These are phyloP conservation scores for Alternaria sp. DNA, from an alignment of 2,329 filamentous ascomycete species.

Conservation along the genomic window DNA sequence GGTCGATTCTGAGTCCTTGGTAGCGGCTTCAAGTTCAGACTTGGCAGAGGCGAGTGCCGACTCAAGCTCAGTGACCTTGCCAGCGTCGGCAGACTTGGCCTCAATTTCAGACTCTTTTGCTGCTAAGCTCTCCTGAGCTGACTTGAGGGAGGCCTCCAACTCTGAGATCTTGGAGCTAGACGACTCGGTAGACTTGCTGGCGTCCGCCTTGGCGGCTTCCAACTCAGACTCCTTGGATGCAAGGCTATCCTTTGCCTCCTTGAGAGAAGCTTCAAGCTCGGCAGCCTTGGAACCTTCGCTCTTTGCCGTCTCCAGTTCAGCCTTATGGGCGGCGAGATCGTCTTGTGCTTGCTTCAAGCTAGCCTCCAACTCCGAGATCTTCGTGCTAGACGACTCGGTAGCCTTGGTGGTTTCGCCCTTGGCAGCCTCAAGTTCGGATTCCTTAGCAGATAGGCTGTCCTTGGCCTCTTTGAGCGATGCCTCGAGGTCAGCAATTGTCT, in stretches of 20 bases:
- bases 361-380: conserved; percentile 34
- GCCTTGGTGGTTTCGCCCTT: conserved; percentile 29
- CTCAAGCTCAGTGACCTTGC: conserved; percentile 34
- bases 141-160: conserved; percentile 34
- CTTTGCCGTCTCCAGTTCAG: conserved; percentile 33
- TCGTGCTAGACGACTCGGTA: conserved; percentile 30
- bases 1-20: conserved; percentile 26
- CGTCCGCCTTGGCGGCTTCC: conserved; percentile 26
- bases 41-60: conserved; percentile 26
- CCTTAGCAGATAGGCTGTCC: conserved; percentile 19
- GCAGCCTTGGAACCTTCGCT: conserved; percentile 14
- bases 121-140: conserved; percentile 32
- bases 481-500: conserved; percentile 35
- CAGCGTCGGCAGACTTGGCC: conserved; percentile 26
- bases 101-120: conserved; percentile 38
- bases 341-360: conserved; percentile 36
- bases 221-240: conserved; percentile 29
- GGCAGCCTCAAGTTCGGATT: conserved; percentile 30
- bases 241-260: conserved; percentile 22
- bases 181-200: conserved; percentile 29
- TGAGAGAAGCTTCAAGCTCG: conserved; percentile 30
- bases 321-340: conserved; percentile 33
- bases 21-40: conserved; percentile 25
- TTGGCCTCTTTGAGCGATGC: conserved; percentile 23
- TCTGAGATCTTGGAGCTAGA: conserved; percentile 34